phyloP scores from a whole-genome alignment of 75 land plant genomes.

The Gnetum montanum region DNA sequence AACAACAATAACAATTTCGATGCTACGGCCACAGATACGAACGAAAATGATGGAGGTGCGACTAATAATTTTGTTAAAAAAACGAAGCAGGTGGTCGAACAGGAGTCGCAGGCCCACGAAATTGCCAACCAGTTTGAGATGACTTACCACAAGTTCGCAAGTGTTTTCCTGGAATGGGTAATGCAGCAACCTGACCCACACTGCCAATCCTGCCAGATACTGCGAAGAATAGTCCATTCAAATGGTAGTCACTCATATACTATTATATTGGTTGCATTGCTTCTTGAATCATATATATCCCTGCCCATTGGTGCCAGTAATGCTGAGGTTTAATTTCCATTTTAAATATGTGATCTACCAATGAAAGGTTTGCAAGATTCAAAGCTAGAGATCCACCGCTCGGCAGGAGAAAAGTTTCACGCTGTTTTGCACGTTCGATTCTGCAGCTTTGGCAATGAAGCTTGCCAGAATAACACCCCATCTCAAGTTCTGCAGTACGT shows the following conservation, averaged over 20 bases:
- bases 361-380: conserved; percentile 27
- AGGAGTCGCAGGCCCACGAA: background rate
- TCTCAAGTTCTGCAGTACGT: background rate
- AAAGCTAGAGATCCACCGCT: conserved; percentile 69
- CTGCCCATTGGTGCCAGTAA: no score
- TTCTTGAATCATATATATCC: no score
- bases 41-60: background rate
- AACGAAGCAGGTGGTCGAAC: background rate
- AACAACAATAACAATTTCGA: background rate
- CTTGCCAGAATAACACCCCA: no score
- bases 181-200: conserved; percentile 17
- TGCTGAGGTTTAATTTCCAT: no score
- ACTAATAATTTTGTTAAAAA: no score
- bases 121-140: background rate
- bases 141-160: conserved; percentile 3
- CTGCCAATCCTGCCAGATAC: conserved; percentile 31
- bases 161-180: conserved; percentile 16
- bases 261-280: no score
- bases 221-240: conserved; percentile 26
- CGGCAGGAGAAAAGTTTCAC: conserved; percentile 47
- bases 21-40: background rate
- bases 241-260: conserved; percentile 18
- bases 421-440: no score
- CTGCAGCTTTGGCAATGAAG: no score
- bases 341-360: no score